Base-by-base conservation (phyloP, 495 filamentous ascomycete species). In the Penicillium odoratum region DNA sequence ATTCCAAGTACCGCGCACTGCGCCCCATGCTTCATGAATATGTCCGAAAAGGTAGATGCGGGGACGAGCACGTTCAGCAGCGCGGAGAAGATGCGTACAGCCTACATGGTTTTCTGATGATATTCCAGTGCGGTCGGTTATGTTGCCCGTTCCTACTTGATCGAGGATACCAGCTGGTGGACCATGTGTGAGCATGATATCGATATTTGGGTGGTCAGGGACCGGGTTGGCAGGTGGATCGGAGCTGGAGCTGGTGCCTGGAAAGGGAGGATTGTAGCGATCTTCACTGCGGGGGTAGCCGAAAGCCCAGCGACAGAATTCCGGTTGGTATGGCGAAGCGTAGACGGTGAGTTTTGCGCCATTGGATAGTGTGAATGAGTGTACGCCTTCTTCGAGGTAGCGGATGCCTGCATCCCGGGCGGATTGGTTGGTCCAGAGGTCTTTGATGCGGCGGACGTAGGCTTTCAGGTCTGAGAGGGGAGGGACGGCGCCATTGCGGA, bases 121-220 rank as follows among this genome's bases (percentile, higher is more conserved):
- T 60, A 5, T 5, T 4, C 28, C 46, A 30, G 6, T 13, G 4
- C 28, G 46, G 15, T 48, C 25, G 15, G n/a, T 36, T 4, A 57
- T 54, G 13, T 61, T 34, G 7, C 62, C 65, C 0, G 29, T 58
- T 4, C 61, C 62, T 13, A 77, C 74, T 13, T 45, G n/a, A 49
- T 92, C 90, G 4, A 88, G 69, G 3, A 87, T 69, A 0, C 76
- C 77, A 4, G 72, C 61, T 0, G 90, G 88, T 7, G 90, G 90
- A 3, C 89, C 87, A 61, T 94, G 90, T 0, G 89, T 92, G 58
- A 93, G 79, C 43, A 86, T 76, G 3, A 93, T 77, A 59, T 93
- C 86, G 11, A 88, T 69, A 1, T 57, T 65, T 0, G 79, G 70
- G 50, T 70, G 82, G 59, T 66, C 59, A 0, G 78, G 87, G 60